Conservation (phyloP, 345 rosid genomes). For the Moringa oleifera region DNA sequence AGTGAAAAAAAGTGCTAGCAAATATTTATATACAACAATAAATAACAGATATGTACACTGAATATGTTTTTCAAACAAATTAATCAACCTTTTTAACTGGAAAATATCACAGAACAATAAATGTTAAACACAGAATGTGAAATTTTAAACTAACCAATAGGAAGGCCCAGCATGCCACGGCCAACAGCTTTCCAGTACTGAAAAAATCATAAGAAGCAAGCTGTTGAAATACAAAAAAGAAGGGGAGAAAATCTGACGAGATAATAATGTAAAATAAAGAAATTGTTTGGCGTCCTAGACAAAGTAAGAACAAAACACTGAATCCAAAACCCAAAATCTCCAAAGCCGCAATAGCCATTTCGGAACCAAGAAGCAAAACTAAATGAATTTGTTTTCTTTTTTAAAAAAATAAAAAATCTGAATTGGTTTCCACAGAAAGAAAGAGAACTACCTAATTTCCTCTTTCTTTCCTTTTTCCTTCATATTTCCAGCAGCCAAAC, state of each 20-base stretch:
- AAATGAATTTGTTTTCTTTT: no score
- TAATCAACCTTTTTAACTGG: background rate
- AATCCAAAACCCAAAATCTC: background rate
- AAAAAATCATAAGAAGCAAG: constrained; percentile 12
- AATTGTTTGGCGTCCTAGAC: background rate
- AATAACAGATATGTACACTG: background rate
- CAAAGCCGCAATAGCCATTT: no score
- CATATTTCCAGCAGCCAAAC: background rate
- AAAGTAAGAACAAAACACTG: background rate
- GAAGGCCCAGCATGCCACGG: constrained; percentile 56
- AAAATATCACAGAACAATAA: background rate
- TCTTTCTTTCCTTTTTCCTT: background rate
- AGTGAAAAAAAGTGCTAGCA: background rate
- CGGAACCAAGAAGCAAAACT: background rate
- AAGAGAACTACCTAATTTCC: background rate
- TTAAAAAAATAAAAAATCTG: no score
- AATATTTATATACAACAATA: no score
- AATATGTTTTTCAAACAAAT: background rate
- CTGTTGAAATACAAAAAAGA: no score
- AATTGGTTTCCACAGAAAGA: background rate
- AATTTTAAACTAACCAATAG: constrained; percentile 50
- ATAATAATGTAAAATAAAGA: background rate
- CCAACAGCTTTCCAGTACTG: constrained; percentile 66
- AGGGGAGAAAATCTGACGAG: no score
- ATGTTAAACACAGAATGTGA: constrained; percentile 1